Evolutionary conservation across 257 asterid genomes (phyloP).

Genomic region (Nicotiana tabacum): DNA sequence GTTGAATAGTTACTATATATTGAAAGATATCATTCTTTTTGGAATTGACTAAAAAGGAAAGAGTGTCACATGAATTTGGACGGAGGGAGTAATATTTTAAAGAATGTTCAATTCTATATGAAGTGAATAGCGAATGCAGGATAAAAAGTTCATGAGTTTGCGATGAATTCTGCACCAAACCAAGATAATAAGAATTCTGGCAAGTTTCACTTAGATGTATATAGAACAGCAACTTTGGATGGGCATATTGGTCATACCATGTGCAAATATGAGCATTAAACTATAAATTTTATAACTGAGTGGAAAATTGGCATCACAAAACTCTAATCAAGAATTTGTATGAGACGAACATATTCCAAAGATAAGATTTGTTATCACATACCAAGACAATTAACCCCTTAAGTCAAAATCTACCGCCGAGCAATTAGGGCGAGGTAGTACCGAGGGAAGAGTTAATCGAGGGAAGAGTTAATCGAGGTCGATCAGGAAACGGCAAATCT

Average conservation of each 20-base stretch:
- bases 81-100: too few relatives aligned
- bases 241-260: constrained; percentile 54
- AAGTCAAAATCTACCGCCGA: background rate
- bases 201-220: constrained; percentile 14
- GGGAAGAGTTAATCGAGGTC: too few relatives aligned
- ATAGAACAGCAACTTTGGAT: constrained; percentile 44
- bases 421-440: too few relatives aligned
- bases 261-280: constrained; percentile 34
- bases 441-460: too few relatives aligned
- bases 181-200: constrained; percentile 30
- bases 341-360: background rate
- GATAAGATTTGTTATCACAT: background rate
- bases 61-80: too few relatives aligned
- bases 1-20: too few relatives aligned
- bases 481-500: too few relatives aligned
- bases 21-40: too few relatives aligned
- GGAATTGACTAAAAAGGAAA: too few relatives aligned
- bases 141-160: background rate
- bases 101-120: background rate
- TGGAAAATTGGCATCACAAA: constrained; percentile 30
- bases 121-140: too few relatives aligned
- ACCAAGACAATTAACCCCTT: background rate
- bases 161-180: constrained; percentile 2
- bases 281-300: constrained; percentile 38
- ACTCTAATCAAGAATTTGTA: background rate